Conservation (phyloP, 2,329 filamentous ascomycete genomes). For the Colletotrichum siamense region DNA sequence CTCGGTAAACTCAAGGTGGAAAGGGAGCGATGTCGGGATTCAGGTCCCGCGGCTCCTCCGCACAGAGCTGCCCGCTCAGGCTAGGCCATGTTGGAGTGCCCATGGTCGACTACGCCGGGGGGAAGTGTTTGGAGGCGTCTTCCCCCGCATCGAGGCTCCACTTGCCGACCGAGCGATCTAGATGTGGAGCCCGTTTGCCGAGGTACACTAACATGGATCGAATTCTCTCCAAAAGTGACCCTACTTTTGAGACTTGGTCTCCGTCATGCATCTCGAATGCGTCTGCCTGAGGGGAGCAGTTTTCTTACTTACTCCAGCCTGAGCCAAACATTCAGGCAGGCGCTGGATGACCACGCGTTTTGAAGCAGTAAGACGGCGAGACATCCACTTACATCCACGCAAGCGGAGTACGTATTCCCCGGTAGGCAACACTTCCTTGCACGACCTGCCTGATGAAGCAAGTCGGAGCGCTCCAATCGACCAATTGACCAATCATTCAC, state of each 20-base stretch:
- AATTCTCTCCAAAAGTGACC: neutral
- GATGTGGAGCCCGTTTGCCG: constrained; percentile 12
- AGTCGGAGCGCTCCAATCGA: neutral
- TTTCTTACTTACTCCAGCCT: neutral
- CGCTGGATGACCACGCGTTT: neutral
- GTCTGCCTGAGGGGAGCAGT: neutral
- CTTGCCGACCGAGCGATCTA: constrained; percentile 14
- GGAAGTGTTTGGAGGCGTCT: neutral
- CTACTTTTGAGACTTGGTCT: neutral
- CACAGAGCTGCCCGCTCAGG: constrained; percentile 5
- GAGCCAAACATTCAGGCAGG: neutral
- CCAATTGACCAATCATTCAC: neutral
- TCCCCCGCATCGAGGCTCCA: constrained; percentile 20
- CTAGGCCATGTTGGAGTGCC: neutral
- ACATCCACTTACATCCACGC: neutral
- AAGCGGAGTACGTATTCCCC: neutral
- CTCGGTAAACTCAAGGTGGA: neutral
- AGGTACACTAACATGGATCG: neutral
- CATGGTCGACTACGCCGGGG: neutral
- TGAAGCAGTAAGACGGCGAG: neutral
- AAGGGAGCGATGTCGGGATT: constrained; percentile 14
- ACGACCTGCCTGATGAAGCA: constrained; percentile 8
- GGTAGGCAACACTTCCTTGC: neutral
- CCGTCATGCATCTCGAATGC: neutral
- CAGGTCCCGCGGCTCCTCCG: constrained; percentile 3